Percentiles rank a stretch among this genome's conserved stretches.
Evolutionary conservation across 169 alveolate genomes (phyloP).

Genomic region (Eimeria maxima): DNA sequence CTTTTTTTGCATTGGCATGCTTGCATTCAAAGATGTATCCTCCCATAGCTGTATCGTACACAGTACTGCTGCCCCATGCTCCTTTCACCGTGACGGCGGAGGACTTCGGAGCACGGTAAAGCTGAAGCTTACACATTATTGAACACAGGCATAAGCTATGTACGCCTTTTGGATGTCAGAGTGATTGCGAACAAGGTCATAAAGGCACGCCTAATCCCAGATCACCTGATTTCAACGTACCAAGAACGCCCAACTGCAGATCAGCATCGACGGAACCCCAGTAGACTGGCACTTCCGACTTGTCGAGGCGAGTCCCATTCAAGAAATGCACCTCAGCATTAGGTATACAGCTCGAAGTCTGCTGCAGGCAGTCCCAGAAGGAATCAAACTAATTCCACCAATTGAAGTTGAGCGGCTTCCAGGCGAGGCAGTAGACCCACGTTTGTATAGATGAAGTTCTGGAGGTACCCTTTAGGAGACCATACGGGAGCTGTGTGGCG

Average conservation of each 20-base stretch:
- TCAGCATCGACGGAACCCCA: constrained; percentile 15
- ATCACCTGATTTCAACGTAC: background rate
- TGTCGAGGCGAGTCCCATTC: constrained; percentile 30
- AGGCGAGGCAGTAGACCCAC: constrained; percentile 9
- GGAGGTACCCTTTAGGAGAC: constrained; percentile 18
- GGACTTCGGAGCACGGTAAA: constrained; percentile 69
- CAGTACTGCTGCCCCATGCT: constrained; percentile 43
- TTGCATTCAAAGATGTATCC: background rate
- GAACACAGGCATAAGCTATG: background rate
- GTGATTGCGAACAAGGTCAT: constrained; percentile 69
- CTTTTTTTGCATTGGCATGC: background rate
- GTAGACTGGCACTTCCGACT: constrained; percentile 69
- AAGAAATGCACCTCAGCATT: background rate
- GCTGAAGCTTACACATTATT: background rate
- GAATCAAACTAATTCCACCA: constrained; percentile 50
- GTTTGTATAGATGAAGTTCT: background rate
- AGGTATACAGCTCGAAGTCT: background rate
- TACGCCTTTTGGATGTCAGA: background rate
- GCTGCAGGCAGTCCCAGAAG: constrained; percentile 51
- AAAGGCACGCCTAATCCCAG: background rate
- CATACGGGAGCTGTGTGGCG: constrained; percentile 71
- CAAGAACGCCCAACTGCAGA: background rate
- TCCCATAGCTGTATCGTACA: constrained; percentile 55
- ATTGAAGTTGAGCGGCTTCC: constrained; percentile 47
- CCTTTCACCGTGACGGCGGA: constrained; percentile 69